These are phyloP conservation scores for Castanospermum australe DNA, from an alignment of 306 rosid species.

Conservation along the genomic window DNA sequence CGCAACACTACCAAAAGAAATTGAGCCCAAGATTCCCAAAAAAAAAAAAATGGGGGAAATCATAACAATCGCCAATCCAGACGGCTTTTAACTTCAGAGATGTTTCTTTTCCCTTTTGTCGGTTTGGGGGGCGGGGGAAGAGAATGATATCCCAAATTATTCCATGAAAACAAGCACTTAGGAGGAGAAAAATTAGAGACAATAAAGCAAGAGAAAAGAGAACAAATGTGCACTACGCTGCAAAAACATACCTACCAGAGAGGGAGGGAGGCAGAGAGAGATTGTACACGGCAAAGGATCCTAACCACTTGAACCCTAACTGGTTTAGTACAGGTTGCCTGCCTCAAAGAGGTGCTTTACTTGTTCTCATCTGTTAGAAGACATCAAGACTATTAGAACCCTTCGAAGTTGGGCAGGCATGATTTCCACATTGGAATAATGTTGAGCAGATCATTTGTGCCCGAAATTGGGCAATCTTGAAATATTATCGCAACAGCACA, in stretches of 20 bases:
- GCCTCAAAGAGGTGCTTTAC: slow-evolving; percentile 7
- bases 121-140: not conserved
- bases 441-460: slow-evolving; percentile 6
- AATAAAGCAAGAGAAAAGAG: not conserved
- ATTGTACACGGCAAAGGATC: not conserved
- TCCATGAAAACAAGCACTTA: slow-evolving; percentile 22
- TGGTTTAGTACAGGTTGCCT: slow-evolving; percentile 8
- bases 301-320: not conserved
- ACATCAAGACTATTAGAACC: not conserved
- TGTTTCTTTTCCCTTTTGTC: not conserved
- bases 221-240: slow-evolving; percentile 14
- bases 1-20: slow-evolving; percentile 1
- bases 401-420: not conserved
- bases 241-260: slow-evolving; percentile 28
- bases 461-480: slow-evolving; percentile 27
- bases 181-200: not conserved
- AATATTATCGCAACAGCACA: slow-evolving; percentile 4
- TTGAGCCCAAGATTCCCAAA: not conserved
- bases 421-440: slow-evolving; percentile 4
- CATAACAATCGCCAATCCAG: not conserved
- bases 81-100: slow-evolving; percentile 21
- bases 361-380: not conserved
- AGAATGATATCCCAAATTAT: slow-evolving; percentile 9
- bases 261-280: not conserved
- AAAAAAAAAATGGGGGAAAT: not conserved